Evolutionary conservation across 805 yeast species (phyloP), one percentile per base, ranked within the genome.

Genomic region (Candida boleticola): DNA sequence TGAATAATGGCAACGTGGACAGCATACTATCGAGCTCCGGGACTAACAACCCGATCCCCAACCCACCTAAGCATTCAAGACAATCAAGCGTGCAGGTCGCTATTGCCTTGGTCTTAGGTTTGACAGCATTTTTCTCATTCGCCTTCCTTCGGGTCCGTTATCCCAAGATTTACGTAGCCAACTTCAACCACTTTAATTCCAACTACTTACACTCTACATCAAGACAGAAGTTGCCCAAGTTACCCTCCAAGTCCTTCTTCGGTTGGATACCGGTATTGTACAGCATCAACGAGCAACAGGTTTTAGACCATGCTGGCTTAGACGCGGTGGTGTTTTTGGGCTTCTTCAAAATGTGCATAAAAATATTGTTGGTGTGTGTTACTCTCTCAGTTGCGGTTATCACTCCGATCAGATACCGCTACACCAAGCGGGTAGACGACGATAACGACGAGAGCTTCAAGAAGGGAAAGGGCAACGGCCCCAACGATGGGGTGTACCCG

Each of bases 251-350:
- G 29, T 73, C 87, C 2, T 58, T 85, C 10, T 84, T 89, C 52
- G 89, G 90, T 2, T 92, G 98, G 97, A 71, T 90, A 6, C 77
- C 82, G 0, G 77, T 80, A 0, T 65, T 92, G 11, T 77, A 77
- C 56, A 61, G 62, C 10, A 80, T 90, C 16, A 70, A 74, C 20
- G 98, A 92, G 51, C 72, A 77, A 13, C 89, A 89, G 44, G 77
- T 93, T 2, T 71, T 92, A 39, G 92, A 89, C 46, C 84, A 83
- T 54, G 96, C 97, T 2, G 99, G 99, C 0, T 64, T 92, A 34
- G 99, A 92, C 65, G 97, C 97, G 0, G 89, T 78, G 64, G 98
- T 93, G 37, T 92, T 87, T 55, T 64, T 92, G 25, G 89, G 89
- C 3, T 90, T 92, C 59, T 93, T 93, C 75, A 83, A 86, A 46